A percentile compares a stretch with the other conserved stretches of the same genome.
Evolutionary conservation across 495 filamentous ascomycete genomes (phyloP).

Genomic region (Neurospora pannonica): DNA sequence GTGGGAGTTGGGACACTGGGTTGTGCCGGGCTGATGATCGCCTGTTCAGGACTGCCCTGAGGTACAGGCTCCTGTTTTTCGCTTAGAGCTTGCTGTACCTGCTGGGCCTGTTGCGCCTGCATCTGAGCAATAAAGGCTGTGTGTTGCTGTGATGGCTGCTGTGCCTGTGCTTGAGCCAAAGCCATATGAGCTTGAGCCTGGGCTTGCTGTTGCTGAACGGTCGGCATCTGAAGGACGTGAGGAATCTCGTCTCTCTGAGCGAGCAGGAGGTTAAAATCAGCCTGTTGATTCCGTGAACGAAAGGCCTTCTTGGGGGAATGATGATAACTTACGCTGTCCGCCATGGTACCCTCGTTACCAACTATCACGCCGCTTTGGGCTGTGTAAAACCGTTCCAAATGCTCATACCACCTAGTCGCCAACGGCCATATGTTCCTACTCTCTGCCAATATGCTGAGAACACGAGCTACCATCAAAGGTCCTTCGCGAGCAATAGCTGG

Average conservation of each 20-base stretch:
- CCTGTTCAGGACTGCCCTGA: not conserved
- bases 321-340: slow-evolving; percentile 30
- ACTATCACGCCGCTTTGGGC: slow-evolving; percentile 23
- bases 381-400: slow-evolving; percentile 31
- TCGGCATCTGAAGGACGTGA: slow-evolving; percentile 18
- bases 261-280: not conserved
- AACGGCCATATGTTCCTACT: slow-evolving; percentile 38
- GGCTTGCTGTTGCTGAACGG: slow-evolving; percentile 3
- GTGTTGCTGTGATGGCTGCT: not conserved
- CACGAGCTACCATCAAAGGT: slow-evolving; percentile 28
- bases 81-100: not conserved
- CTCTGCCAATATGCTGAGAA: slow-evolving; percentile 29
- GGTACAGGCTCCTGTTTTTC: not conserved
- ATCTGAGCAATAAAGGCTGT: not conserved
- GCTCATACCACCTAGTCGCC: slow-evolving; percentile 34
- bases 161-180: not conserved
- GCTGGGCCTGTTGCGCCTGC: not conserved
- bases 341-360: slow-evolving; percentile 34
- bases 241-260: slow-evolving; percentile 22
- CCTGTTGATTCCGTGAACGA: not conserved
- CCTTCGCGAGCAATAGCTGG: slow-evolving; percentile 24
- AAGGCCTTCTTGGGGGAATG: not conserved
- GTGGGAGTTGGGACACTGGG: slow-evolving; percentile 1
- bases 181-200: slow-evolving; percentile 1
- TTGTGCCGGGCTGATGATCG: not conserved